A percentile compares a stretch with the other conserved stretches of the same genome.
Conservation (phyloP, 2,329 filamentous ascomycete species). For the Aspergillus amoenus region DNA sequence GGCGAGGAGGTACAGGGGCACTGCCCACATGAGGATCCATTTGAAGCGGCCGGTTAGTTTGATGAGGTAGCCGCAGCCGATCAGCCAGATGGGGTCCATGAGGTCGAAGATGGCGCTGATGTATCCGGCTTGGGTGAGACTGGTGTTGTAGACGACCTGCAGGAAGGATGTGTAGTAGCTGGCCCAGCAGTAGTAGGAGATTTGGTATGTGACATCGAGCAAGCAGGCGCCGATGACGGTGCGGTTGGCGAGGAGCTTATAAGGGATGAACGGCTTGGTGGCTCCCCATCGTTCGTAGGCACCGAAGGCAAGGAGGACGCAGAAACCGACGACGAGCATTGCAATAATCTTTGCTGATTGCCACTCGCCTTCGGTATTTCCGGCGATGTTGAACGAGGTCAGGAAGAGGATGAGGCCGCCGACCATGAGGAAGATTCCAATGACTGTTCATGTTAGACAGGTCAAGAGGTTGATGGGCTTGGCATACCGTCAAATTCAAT, state of each 20-base stretch:
- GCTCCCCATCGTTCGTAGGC: slow-evolving; percentile 55
- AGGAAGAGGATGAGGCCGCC: slow-evolving; percentile 54
- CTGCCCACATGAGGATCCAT: slow-evolving; percentile 48
- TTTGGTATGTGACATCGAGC: slow-evolving; percentile 23
- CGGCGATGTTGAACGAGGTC: slow-evolving; percentile 51
- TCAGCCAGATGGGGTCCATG: slow-evolving; percentile 54
- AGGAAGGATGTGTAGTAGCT: slow-evolving; percentile 38
- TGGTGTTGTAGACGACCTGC: slow-evolving; percentile 36
- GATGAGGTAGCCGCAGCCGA: slow-evolving; percentile 53
- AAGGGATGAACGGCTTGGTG: slow-evolving; percentile 26
- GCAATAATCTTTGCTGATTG: slow-evolving; percentile 47
- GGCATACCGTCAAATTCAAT: slow-evolving; percentile 56
- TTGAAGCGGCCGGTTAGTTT: slow-evolving; percentile 52
- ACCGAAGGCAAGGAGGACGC: slow-evolving; percentile 53
- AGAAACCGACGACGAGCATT: slow-evolving; percentile 54
- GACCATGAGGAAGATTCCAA: slow-evolving; percentile 61
- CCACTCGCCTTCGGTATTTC: slow-evolving; percentile 28
- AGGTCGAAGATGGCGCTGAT: slow-evolving; percentile 53
- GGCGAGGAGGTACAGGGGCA: slow-evolving; percentile 50
- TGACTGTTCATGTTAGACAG: slow-evolving; percentile 24
- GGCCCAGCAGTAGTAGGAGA: slow-evolving; percentile 25
- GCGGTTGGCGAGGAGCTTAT: slow-evolving; percentile 41
- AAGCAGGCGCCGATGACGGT: slow-evolving; percentile 30
- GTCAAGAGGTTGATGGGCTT: too few species aligned
- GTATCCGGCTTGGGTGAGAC: slow-evolving; percentile 34